Evolutionary conservation across 1,139 yeast genomes (phyloP).

Genomic region (Meyerozyma elateridarum): DNA sequence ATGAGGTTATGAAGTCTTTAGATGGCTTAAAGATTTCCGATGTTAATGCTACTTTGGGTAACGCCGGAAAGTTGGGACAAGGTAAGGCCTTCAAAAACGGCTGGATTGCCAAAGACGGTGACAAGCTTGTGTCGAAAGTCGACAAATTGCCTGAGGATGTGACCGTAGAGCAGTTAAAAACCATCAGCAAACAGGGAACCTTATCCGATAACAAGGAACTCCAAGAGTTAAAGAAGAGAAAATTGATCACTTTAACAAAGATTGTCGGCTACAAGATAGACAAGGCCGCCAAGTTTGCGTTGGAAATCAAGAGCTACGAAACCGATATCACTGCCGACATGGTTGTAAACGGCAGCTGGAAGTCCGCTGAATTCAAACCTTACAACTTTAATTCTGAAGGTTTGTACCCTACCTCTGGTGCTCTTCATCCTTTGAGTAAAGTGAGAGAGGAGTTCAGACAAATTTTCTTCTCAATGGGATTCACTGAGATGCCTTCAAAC

Average conservation of each 20-base stretch:
- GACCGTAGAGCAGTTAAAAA: constrained; percentile 61
- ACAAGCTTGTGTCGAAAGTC: constrained; percentile 61
- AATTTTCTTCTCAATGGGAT: constrained; percentile 95
- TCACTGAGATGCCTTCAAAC: constrained; percentile 98
- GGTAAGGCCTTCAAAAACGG: constrained; percentile 98
- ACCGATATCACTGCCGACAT: constrained; percentile 94
- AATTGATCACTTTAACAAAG: constrained; percentile 70
- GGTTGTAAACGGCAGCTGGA: constrained; percentile 80
- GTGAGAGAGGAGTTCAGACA: constrained; percentile 97
- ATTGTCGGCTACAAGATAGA: constrained; percentile 67
- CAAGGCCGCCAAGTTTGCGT: constrained; percentile 82
- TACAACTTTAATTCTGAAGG: constrained; percentile 97
- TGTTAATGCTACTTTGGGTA: constrained; percentile 72
- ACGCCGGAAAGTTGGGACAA: constrained; percentile 87
- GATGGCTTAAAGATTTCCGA: constrained; percentile 83
- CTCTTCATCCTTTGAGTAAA: constrained; percentile 92
- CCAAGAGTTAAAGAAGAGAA: constrained; percentile 88
- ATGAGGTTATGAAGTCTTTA: constrained; percentile 67
- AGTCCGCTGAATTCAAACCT: constrained; percentile 80
- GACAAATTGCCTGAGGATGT: constrained; percentile 53
- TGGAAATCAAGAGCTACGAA: constrained; percentile 75
- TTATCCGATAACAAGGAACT: constrained; percentile 62
- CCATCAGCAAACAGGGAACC: constrained; percentile 55
- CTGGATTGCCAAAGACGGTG: constrained; percentile 90
- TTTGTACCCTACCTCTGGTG: constrained; percentile 79